phyloP scores from a whole-genome alignment of 2,329 filamentous ascomycete species.

The Diaporthe nobilis region DNA sequence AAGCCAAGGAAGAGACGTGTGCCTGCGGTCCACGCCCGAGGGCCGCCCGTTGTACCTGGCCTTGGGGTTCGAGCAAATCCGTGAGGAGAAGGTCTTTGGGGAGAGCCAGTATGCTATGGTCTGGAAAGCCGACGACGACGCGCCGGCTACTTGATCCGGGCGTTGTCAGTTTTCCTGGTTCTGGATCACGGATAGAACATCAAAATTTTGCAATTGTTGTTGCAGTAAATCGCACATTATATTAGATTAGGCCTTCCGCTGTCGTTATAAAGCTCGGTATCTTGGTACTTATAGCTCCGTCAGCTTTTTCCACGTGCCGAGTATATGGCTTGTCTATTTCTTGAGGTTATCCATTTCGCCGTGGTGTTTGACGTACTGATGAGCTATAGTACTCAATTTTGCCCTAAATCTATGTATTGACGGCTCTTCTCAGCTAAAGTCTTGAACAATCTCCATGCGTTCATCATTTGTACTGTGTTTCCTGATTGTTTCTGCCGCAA shows the following conservation, averaged over 20 bases:
- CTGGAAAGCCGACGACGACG: not conserved
- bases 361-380: not conserved
- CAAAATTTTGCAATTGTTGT: not conserved
- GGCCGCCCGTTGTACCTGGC: constrained; percentile 45
- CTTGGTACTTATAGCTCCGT: not conserved
- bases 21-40: constrained; percentile 43
- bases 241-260: not conserved
- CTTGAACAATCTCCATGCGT: not conserved
- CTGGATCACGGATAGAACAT: not conserved
- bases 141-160: not conserved
- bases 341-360: not conserved
- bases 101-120: constrained; percentile 34
- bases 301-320: too few species aligned
- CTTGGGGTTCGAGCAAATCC: constrained; percentile 45
- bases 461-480: not conserved
- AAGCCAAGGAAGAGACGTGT: constrained; percentile 41
- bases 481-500: not conserved
- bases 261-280: not conserved
- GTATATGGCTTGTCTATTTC: not conserved
- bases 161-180: not conserved
- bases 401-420: constrained; percentile 16
- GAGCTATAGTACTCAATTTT: not conserved
- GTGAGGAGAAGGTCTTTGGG: constrained; percentile 21
- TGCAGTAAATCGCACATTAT: too few species aligned
- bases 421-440: not conserved